Evolutionary conservation across 441 rosid genomes (phyloP), one percentile per base, ranked within the genome.

Genomic region (Populus trichocarpa): DNA sequence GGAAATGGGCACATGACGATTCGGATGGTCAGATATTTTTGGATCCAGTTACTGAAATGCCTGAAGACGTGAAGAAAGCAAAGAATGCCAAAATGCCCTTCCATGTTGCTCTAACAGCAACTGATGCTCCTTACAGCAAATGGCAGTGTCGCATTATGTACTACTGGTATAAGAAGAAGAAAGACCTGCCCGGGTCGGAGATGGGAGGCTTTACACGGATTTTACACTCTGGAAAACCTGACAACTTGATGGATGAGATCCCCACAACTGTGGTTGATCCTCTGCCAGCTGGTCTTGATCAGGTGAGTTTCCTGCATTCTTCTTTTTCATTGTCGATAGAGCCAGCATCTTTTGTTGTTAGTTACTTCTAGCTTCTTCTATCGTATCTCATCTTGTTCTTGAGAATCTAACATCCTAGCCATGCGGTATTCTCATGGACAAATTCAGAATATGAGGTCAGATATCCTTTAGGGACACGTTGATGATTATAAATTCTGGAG

Each of bases 81-180:
- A 90, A 87, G 79, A 79, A 23, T 11, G 64, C 76, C 72, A 85
- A 80, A 73, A 75, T 74, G 36, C 92, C 88, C 1, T 91, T 82
- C 63, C 96, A 91, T 82, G 90, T 91, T 77, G 94, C 91, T 50
- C 74, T 91, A 22, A 90, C 92, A 0, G 91, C 94, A 70, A 89
- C 91, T 4, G 88, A 82, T 85, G 79, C 91, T 53, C 80, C 87
- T 7, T 91, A 91, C 68, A 91, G 91, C 83, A 86, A 90, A 81
- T 91, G 96, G 96, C 96, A 91, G 76, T 90, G 89, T 72, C 88
- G 91, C 70, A 89, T 91, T 65, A 91, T 91, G 96, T 89, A 88
- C 71, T 91, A 89, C 63, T 90, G 94, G 94, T 91, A 84, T 80
- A 89, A 86, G 83, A 86, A 83, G 81, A 83, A 84, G 22, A 89